phyloP scores from a whole-genome alignment of 495 filamentous ascomycete genomes.

The Aeminium ludgeri region DNA sequence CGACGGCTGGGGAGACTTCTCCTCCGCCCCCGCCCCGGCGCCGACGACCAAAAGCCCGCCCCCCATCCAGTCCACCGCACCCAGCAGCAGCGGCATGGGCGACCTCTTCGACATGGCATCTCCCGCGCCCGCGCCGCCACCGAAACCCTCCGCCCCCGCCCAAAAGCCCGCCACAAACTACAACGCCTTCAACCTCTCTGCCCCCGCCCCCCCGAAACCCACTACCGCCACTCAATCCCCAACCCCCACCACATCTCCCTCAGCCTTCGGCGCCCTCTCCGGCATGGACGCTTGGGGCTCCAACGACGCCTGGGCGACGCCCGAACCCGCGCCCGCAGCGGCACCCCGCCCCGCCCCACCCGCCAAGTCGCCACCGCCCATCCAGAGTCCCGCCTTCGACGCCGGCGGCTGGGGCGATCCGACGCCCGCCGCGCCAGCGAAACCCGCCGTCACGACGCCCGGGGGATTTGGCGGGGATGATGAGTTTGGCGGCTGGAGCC shows the following conservation, averaged over 20 bases:
- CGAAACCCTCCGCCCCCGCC: slow-evolving; percentile 1
- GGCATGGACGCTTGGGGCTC: slow-evolving; percentile 33
- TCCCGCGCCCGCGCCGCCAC: slow-evolving; percentile 9
- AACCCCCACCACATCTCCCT: slow-evolving; percentile 16
- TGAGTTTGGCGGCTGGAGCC: slow-evolving; percentile 88
- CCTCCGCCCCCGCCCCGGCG: slow-evolving; percentile 11
- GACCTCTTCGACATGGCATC: slow-evolving; percentile 74
- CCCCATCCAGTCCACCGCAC: slow-evolving; percentile 41
- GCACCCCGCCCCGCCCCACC: slow-evolving; percentile 1
- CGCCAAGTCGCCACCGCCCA: slow-evolving; percentile 9
- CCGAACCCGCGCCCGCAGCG: slow-evolving; percentile 13
- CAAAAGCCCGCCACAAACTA: slow-evolving; percentile 16
- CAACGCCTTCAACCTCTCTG: slow-evolving; percentile 72
- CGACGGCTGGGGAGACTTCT: slow-evolving; percentile 26
- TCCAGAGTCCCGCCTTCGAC: slow-evolving; percentile 12
- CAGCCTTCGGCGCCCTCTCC: slow-evolving; percentile 32
- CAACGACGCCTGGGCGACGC: slow-evolving; percentile 27
- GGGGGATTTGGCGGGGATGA: slow-evolving; percentile 39
- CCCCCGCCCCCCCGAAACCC: slow-evolving; percentile 27
- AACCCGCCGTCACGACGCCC: slow-evolving; percentile 33
- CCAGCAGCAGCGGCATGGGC: slow-evolving; percentile 36
- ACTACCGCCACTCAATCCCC: slow-evolving; percentile 19
- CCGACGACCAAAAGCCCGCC: slow-evolving; percentile 16
- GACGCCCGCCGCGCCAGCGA: slow-evolving; percentile 3
- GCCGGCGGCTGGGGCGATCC: slow-evolving; percentile 13